Percentiles rank a stretch among this genome's conserved stretches.
Evolutionary conservation across 2,329 filamentous ascomycete species (phyloP).

Genomic region (Didymella exigua): DNA sequence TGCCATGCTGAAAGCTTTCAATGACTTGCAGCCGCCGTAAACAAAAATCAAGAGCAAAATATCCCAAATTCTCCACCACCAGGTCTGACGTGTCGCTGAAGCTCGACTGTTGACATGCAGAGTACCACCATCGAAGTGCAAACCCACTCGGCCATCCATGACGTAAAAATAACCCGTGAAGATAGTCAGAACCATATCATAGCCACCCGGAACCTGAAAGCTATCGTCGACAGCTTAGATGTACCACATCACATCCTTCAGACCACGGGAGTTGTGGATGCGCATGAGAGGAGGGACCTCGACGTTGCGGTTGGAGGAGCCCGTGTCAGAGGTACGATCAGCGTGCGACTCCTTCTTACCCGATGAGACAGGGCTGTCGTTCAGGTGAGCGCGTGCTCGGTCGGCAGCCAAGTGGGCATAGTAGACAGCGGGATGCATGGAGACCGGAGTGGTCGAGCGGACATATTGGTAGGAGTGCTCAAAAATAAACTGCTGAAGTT

Average conservation of each 20-base stretch:
- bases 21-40: not conserved
- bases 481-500: slow-evolving; percentile 87
- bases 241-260: slow-evolving; percentile 57
- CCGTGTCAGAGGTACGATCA: slow-evolving; percentile 35
- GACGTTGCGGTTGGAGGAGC: slow-evolving; percentile 36
- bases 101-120: not conserved
- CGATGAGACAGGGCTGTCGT: slow-evolving; percentile 47
- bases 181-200: not conserved
- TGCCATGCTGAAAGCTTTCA: not conserved
- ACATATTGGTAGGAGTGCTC: slow-evolving; percentile 94
- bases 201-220: not conserved
- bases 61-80: not conserved
- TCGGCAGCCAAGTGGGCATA: slow-evolving; percentile 90
- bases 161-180: not conserved
- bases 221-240: slow-evolving; percentile 42
- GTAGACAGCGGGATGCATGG: slow-evolving; percentile 86
- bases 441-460: slow-evolving; percentile 90
- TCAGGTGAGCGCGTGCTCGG: slow-evolving; percentile 78
- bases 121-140: not conserved
- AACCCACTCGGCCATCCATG: not conserved
- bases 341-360: slow-evolving; percentile 47
- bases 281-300: slow-evolving; percentile 49
- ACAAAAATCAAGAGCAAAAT: not conserved
- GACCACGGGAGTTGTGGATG: slow-evolving; percentile 48
- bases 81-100: not conserved